Percentiles rank a stretch among this genome's conserved stretches.
phyloP scores from a whole-genome alignment of 768 basidiomycete species.

The Termitomyces heimii region DNA sequence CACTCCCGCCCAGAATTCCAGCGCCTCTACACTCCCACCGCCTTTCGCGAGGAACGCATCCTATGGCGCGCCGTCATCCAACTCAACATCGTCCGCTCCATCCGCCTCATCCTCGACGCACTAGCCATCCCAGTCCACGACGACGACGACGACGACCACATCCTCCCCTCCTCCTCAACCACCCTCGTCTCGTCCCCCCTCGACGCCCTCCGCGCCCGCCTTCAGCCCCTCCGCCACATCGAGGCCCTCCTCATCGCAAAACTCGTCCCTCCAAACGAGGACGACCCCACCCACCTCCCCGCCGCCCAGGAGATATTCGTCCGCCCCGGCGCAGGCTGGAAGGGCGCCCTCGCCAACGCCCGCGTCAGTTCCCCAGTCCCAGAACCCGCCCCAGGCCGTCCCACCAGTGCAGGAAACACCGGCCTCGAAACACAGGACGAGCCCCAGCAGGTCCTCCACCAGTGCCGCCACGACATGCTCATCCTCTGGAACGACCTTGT shows the following conservation, averaged over 20 bases:
- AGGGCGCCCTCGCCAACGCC: slow-evolving; percentile 46
- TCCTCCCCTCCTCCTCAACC: slow-evolving; percentile 19
- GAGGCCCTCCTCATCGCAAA: slow-evolving; percentile 66
- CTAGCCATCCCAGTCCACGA: slow-evolving; percentile 11
- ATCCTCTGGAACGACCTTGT: slow-evolving; percentile 60
- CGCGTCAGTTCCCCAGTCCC: slow-evolving; percentile 24
- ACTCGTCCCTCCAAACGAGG: slow-evolving; percentile 64
- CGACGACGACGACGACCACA: slow-evolving; percentile 4
- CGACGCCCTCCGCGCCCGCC: slow-evolving; percentile 53
- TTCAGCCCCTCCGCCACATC: slow-evolving; percentile 63
- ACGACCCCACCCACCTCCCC: slow-evolving; percentile 41
- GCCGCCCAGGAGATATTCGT: slow-evolving; percentile 48
- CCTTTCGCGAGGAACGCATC: slow-evolving; percentile 69
- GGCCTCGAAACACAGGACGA: slow-evolving; percentile 48
- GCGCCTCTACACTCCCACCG: slow-evolving; percentile 64
- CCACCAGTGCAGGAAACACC: slow-evolving; percentile 39
- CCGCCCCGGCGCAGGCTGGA: slow-evolving; percentile 64
- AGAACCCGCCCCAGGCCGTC: slow-evolving; percentile 3
- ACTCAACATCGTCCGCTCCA: slow-evolving; percentile 73
- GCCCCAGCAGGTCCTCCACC: slow-evolving; percentile 51
- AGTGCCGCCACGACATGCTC: slow-evolving; percentile 59
- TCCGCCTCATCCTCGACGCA: slow-evolving; percentile 68
- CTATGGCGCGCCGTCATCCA: slow-evolving; percentile 85
- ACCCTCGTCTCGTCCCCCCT: slow-evolving; percentile 29
- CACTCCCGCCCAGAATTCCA: slow-evolving; percentile 56